These are phyloP conservation scores for Tephrocybe sp. DNA, from an alignment of 768 basidiomycete genomes.

Conservation along the genomic window DNA sequence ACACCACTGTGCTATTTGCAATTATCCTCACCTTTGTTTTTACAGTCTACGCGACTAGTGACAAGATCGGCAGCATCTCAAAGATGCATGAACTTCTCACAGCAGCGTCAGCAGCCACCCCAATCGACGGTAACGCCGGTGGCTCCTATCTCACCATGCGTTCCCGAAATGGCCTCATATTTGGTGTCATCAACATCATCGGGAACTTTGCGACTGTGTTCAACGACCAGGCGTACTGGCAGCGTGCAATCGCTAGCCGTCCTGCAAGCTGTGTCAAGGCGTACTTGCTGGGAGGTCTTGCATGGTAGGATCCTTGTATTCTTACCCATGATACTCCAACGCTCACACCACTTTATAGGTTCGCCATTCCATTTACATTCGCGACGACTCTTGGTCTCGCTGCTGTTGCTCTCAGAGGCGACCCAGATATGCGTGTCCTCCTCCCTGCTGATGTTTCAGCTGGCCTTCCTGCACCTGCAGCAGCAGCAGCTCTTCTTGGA, in stretches of 20 bases:
- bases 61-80: constrained; percentile 73
- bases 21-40: constrained; percentile 78
- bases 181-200: constrained; percentile 84
- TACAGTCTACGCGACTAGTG: constrained; percentile 77
- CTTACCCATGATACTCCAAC: neutral
- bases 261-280: constrained; percentile 88
- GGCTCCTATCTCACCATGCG: constrained; percentile 86
- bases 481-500: constrained; percentile 79
- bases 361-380: constrained; percentile 83
- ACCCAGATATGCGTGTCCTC: constrained; percentile 50
- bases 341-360: constrained; percentile 36
- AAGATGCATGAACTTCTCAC: constrained; percentile 80
- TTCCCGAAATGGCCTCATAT: constrained; percentile 74
- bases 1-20: constrained; percentile 81
- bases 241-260: constrained; percentile 83
- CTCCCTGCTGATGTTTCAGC: constrained; percentile 71
- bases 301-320: constrained; percentile 52
- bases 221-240: constrained; percentile 82
- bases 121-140: constrained; percentile 78
- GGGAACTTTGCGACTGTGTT: constrained; percentile 72
- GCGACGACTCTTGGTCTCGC: constrained; percentile 86
- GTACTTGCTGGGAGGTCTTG: constrained; percentile 83
- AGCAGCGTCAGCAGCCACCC: constrained; percentile 48
- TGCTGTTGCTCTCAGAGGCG: constrained; percentile 73
- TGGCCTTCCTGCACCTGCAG: constrained; percentile 84